Base-by-base conservation (phyloP, 2,329 filamentous ascomycete genomes). In the Arthroderma sp. region DNA sequence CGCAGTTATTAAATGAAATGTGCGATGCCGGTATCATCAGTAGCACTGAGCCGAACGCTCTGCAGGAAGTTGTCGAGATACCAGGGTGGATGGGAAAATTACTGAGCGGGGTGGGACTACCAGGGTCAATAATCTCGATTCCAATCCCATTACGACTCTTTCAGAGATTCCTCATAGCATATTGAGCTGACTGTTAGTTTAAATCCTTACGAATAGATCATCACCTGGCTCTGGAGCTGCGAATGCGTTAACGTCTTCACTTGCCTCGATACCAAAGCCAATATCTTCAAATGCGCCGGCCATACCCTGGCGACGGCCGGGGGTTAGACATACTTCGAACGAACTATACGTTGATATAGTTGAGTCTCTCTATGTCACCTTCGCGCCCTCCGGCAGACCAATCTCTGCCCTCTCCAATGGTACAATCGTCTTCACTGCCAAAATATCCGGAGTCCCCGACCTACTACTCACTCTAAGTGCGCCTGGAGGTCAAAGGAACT, bases 311-410 rank as follows among this genome's bases (percentile, higher is more conserved):
- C 78, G 91, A 49, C 75, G 87, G 49, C 79, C 85, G 34, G 94
- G 94, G 57, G 91, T 98, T 43, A 77, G 88, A 10, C 91, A 98
- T 62, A 96, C 89, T 3, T 94, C 85, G 45, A 98, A 96, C 64
- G 91, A 98, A 63, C 73, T 98, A 53, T 96, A 96, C 61, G 89
- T 94, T 46, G 91, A 98, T 61, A 79, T 98, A 8, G 79, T 98
- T 49, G 91, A 98, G 67, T 86, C 85, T 1, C 71, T 98, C 0
- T 78, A 80, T 1, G 85, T 95, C 36, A 94, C 83, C 0, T 74
- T 96, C 36, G 87, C 91, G 0, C 91, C 91, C 0, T 95, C 88
- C 0, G 91, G 91, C 4, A 75, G 87, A 9, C 82, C 89, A 1
- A 72, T 98, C 22, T 80, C 85, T 5, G 89, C 91, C 3, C 81